phyloP scores from a whole-genome alignment of 2,329 filamentous ascomycete species.

The Penicillium sumatraense region DNA sequence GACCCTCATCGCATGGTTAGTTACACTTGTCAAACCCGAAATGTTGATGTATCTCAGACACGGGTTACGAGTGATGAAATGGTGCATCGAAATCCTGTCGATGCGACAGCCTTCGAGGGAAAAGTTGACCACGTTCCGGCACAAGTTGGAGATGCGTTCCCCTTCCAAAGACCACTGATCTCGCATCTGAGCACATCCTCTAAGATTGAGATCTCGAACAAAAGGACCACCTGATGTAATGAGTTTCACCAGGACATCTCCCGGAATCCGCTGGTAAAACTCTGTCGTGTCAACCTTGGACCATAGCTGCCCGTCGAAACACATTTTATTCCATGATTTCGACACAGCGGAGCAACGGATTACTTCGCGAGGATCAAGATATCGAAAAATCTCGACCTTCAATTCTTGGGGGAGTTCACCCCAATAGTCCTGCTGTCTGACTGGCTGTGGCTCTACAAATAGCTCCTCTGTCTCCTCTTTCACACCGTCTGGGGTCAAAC shows the following conservation, averaged over 20 bases:
- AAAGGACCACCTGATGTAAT: constrained; percentile 87
- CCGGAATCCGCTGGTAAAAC: constrained; percentile 86
- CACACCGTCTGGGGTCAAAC: constrained; percentile 15
- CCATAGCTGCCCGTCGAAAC: constrained; percentile 96
- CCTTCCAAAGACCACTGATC: constrained; percentile 78
- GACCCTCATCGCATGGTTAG: constrained; percentile 83
- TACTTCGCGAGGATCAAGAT: constrained; percentile 78
- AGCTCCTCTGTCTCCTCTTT: constrained; percentile 24
- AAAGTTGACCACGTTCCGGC: constrained; percentile 83
- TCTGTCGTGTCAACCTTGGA: constrained; percentile 79
- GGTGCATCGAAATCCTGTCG: constrained; percentile 76
- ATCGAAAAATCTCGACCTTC: constrained; percentile 75
- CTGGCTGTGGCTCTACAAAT: constrained; percentile 32
- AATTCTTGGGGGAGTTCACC: constrained; percentile 80
- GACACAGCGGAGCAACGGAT: constrained; percentile 77
- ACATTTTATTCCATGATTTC: constrained; percentile 77
- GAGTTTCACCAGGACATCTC: constrained; percentile 80
- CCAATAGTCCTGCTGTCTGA: constrained; percentile 72
- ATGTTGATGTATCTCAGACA: constrained; percentile 84
- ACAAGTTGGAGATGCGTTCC: constrained; percentile 72
- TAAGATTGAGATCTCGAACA: constrained; percentile 84
- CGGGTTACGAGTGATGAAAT: constrained; percentile 77
- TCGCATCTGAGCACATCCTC: constrained; percentile 87
- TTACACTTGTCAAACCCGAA: constrained; percentile 74
- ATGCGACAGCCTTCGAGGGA: constrained; percentile 90